Base-by-base conservation (phyloP, 352 stramenopile genomes). In the Thalassiosira mediterranea region DNA sequence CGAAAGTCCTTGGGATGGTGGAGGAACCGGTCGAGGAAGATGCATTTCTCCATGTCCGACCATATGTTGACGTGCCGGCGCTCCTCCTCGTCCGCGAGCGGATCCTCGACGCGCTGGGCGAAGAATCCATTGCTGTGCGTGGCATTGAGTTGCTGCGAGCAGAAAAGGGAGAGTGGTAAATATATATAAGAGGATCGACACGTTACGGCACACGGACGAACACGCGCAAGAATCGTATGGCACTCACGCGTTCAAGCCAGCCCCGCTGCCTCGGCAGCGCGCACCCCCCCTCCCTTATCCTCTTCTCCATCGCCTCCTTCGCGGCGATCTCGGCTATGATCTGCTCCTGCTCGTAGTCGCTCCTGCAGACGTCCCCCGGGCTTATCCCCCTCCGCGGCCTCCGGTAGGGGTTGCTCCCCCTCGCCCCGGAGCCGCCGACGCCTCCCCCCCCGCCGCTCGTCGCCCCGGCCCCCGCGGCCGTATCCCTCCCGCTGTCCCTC, bases 1-100 rank as follows among this genome's bases (percentile, higher is more conserved):
- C 95, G 88, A 88, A 99, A 99, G 58, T 99, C 98, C 79, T 99
- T 99, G 0, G 97, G 97, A 70, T 96, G 98, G 71, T 99, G 96
- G 42, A 99, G 69, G 76, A 99, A 99, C 57, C 98, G 97, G 90
- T 99, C 97, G 23, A 99, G 83, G 72, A 98, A 99, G 56, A 99
- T 99, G 70, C 94, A 98, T 76, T 99, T 99, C 84, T 99, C 97
- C 53, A 99, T 83, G 71, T 99, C 97, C 53, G 91, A 98, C 97
- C 97, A 99, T 5, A 96, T 89, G 56, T 98, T 98, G 23, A 95
- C 89, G n/a, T 94, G 81, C 65, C 91, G 86, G 17, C 58, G 54
- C 53, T 90, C 62, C 53, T 84, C 48, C 54, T 90, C 79, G 26
- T 91, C 86, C 19, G 38, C 59, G 15, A 84, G 11, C 10, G 74